A percentile compares a stretch with the other conserved stretches of the same genome.
phyloP scores from a whole-genome alignment of 371 early-diverging fungal species.

The Thermomucor indicae-seudaticae region DNA sequence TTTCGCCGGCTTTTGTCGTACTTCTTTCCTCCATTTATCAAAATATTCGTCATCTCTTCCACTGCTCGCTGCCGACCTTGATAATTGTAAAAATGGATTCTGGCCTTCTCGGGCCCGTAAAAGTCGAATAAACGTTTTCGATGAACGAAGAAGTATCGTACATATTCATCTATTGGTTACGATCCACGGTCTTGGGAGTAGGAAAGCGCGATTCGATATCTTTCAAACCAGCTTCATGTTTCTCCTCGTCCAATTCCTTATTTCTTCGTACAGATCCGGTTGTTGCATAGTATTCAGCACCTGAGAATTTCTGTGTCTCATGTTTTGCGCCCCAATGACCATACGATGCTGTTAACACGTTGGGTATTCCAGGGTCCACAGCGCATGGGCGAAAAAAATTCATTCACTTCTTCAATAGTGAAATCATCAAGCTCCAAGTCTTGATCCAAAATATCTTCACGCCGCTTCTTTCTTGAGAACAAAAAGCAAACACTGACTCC shows the following conservation, averaged over 20 bases:
- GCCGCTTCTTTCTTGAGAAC: no score
- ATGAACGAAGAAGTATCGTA: background rate
- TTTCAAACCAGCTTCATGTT: background rate
- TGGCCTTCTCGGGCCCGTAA: background rate
- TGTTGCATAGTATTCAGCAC: background rate
- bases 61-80: slow-evolving; percentile 1
- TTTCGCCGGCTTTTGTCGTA: no score
- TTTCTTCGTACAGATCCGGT: background rate
- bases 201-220: background rate
- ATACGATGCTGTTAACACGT: slow-evolving; percentile 1
- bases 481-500: no score
- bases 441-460: no score
- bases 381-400: no score
- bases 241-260: background rate
- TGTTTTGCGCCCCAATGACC: background rate
- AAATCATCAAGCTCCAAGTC: no score
- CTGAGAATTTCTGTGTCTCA: background rate
- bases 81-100: slow-evolving; percentile 3
- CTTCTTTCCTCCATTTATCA: no score
- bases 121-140: background rate
- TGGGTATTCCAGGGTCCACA: no score
- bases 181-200: background rate
- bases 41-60: slow-evolving; percentile 6
- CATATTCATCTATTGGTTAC: background rate
- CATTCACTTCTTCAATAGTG: no score